A percentile compares a stretch with the other conserved stretches of the same genome.
Conservation (phyloP, 2,329 filamentous ascomycete species). For the Aspergillus transmontanensis region DNA sequence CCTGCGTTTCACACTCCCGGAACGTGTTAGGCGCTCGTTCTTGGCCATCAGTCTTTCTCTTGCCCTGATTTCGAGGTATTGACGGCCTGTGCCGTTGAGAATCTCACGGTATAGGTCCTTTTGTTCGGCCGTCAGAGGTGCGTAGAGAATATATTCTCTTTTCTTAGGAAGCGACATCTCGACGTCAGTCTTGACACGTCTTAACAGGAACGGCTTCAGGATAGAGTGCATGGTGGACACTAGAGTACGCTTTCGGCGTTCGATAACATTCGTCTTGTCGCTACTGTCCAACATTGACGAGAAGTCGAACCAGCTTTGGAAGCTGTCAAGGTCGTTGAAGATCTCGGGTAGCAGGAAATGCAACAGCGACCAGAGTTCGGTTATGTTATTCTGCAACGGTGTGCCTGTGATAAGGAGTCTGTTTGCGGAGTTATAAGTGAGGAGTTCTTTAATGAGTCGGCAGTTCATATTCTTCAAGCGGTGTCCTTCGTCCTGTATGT, state of each 20-base stretch:
- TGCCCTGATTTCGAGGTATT: constrained; percentile 54
- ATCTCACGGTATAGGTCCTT: constrained; percentile 88
- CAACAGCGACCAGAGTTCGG: constrained; percentile 90
- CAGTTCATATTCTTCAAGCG: constrained; percentile 97
- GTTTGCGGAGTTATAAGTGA: constrained; percentile 87
- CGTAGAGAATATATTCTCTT: constrained; percentile 92
- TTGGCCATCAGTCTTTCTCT: constrained; percentile 50
- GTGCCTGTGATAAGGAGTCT: constrained; percentile 92
- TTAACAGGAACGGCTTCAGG: constrained; percentile 83
- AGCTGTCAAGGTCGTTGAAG: constrained; percentile 90
- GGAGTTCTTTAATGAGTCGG: constrained; percentile 82
- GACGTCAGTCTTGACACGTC: constrained; percentile 90
- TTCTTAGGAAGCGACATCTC: constrained; percentile 92
- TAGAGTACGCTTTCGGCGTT: constrained; percentile 74
- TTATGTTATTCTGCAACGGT: constrained; percentile 91
- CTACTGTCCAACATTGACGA: constrained; percentile 84
- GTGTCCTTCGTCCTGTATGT: constrained; percentile 80
- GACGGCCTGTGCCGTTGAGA: constrained; percentile 70
- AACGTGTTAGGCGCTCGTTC: constrained; percentile 37
- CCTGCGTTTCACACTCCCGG: constrained; percentile 62
- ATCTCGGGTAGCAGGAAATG: constrained; percentile 92
- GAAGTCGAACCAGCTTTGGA: constrained; percentile 97
- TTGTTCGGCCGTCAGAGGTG: constrained; percentile 86
- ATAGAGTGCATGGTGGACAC: constrained; percentile 91
- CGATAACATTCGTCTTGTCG: constrained; percentile 75